Conservation (phyloP, 805 yeast genomes). For the Spathaspora gorwiae region DNA sequence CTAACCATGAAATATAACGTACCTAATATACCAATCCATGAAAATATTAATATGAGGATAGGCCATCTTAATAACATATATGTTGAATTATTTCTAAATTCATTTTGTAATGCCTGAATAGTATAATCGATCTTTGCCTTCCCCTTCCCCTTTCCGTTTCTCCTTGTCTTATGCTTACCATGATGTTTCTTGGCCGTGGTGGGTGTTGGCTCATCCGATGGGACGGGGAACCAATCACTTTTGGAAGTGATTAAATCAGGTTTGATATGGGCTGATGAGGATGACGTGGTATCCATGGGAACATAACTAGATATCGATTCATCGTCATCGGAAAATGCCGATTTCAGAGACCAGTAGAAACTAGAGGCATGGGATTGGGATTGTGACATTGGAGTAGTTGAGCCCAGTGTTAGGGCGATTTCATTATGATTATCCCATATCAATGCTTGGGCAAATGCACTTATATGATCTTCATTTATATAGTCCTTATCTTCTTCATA, state of each 20-base stretch:
- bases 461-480: slow-evolving; percentile 32
- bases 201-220: background rate
- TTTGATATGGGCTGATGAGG: background rate
- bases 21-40: slow-evolving; percentile 53
- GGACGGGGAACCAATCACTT: slow-evolving; percentile 23
- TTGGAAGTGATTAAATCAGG: slow-evolving; percentile 21
- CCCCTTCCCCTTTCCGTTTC: background rate
- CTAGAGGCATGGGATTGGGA: background rate
- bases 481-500: slow-evolving; percentile 22
- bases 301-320: background rate
- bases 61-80: slow-evolving; percentile 61
- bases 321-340: background rate
- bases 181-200: background rate
- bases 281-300: background rate
- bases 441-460: slow-evolving; percentile 37
- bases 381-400: background rate
- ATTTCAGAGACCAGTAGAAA: background rate
- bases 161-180: background rate
- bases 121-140: slow-evolving; percentile 4
- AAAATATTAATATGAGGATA: slow-evolving; percentile 43
- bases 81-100: slow-evolving; percentile 31
- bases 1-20: slow-evolving; percentile 50
- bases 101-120: slow-evolving; percentile 20
- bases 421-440: slow-evolving; percentile 32
- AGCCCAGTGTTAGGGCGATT: slow-evolving; percentile 1